Evolutionary conservation across 257 asterid genomes (phyloP).

Genomic region (Solanum peruvianum): DNA sequence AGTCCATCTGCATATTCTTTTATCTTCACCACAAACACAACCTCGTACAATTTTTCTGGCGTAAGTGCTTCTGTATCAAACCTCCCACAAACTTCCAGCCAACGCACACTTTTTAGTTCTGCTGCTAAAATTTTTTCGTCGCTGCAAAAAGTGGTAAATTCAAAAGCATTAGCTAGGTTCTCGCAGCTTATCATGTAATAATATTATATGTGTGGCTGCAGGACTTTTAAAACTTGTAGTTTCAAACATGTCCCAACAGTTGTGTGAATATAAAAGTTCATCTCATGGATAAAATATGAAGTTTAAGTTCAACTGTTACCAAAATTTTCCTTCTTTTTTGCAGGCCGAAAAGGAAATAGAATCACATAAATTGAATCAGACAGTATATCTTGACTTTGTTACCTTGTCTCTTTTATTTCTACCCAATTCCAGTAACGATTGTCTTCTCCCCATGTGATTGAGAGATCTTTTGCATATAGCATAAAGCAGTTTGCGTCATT

Average conservation of each 20-base stretch:
- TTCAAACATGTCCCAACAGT: neutral
- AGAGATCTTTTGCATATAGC: conserved; percentile 50
- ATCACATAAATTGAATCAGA: neutral
- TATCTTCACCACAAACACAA: conserved; percentile 39
- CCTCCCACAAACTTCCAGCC: conserved; percentile 73
- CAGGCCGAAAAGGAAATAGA: neutral
- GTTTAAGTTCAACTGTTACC: neutral
- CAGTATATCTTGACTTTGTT: neutral
- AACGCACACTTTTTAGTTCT: conserved; percentile 51
- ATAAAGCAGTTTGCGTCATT: conserved; percentile 44
- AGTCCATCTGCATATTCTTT: conserved; percentile 57
- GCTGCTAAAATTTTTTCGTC: conserved; percentile 29
- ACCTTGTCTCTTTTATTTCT: conserved; percentile 4
- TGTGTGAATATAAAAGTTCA: neutral
- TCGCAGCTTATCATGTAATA: neutral
- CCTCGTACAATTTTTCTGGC: conserved; percentile 39
- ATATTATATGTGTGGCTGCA: neutral
- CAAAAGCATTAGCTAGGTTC: neutral
- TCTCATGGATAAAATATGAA: neutral
- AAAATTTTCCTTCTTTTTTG: neutral
- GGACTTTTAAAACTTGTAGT: neutral
- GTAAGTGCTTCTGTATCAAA: conserved; percentile 44
- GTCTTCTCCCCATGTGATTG: conserved; percentile 60
- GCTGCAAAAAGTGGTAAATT: conserved; percentile 26
- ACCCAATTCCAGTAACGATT: conserved; percentile 45